Base-by-base conservation (phyloP, 192 early-diverging fungal species). In the Rhizophagus clarus region DNA sequence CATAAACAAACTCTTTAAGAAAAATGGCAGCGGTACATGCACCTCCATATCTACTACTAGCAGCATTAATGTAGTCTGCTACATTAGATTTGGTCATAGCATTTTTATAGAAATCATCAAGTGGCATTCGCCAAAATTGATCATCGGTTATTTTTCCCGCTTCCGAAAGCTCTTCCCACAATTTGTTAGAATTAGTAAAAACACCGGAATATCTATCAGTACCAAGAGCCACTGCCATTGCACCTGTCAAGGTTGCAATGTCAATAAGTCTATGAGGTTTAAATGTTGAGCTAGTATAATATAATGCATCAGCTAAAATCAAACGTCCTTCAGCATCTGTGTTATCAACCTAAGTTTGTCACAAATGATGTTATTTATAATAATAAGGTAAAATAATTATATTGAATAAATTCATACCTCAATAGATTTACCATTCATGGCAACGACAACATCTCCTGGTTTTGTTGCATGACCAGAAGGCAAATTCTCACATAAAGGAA, bases 401-500 rank as follows among this genome's bases (percentile, higher is more conserved):
- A 81, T 49, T 28, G 6, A n/a, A 31, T 47, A 3, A 26, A 45
- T 61, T 24, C 40, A 83, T 0, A 94, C 91, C 80, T 98, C 97
- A 77, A 98, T 95, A 0, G 95, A 93, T 76, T 92, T 90, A 11
- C 96, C 96, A 24, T 95, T 95, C 84, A 93, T 92, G 60, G 96
- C 95, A 29, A 87, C 89, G 56, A 98, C 90, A 17, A 98, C 93
- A 87, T 98, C 97, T 11, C 96, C 97, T 0, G 97, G 96, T 81
- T 98, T 98, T 56, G 87, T 93, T 3, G 97, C 95, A 14, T 74
- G 72, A 37, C 96, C 95, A 28, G 87, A 91, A 62, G 95, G 92
- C 92, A 98, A 92, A 87, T 98, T 98, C 82, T 98, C 97, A 77
- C 95, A 96, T 79, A 98, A 83, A n/a, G 97, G 97, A 63, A 95